A percentile compares a stretch with the other conserved stretches of the same genome.
phyloP scores from a whole-genome alignment of 305 asterid species.

The Fraxinus xanthoxyloides region DNA sequence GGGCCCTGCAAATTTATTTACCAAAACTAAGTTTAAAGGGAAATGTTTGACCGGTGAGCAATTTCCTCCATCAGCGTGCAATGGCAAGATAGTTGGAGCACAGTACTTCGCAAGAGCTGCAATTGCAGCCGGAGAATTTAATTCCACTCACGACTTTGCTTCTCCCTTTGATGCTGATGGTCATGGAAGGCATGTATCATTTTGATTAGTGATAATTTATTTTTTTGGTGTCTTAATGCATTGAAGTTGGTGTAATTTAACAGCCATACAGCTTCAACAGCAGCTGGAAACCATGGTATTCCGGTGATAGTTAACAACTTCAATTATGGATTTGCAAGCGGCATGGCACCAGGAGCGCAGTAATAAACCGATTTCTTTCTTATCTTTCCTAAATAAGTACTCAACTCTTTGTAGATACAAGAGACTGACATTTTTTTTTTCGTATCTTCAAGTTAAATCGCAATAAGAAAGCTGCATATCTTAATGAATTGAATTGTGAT shows the following conservation, averaged over 20 bases:
- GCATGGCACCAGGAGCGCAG: conserved; percentile 78
- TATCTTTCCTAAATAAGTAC: background rate
- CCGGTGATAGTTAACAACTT: conserved; percentile 46
- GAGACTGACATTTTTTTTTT: background rate
- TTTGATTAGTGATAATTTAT: background rate
- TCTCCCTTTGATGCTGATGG: conserved; percentile 73
- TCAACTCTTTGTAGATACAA: background rate
- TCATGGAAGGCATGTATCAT: conserved; percentile 58
- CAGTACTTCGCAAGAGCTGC: conserved; percentile 61
- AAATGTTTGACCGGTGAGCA: conserved; percentile 43
- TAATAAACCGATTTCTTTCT: conserved; percentile 9
- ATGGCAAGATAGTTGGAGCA: conserved; percentile 60
- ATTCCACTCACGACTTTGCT: conserved; percentile 45
- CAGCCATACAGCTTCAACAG: conserved; percentile 72
- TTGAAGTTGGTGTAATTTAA: conserved; percentile 20
- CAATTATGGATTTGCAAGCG: conserved; percentile 57
- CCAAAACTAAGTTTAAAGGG: conserved; percentile 43
- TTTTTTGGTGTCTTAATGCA: background rate
- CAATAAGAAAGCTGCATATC: background rate
- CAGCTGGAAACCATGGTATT: conserved; percentile 52
- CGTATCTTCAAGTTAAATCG: background rate
- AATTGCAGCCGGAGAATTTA: conserved; percentile 53
- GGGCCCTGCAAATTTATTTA: background rate
- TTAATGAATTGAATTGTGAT: background rate
- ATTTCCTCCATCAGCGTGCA: conserved; percentile 50